Evolutionary conservation across 2,329 filamentous ascomycete genomes (phyloP).

Genomic region (Arthrinium phaeospermum): DNA sequence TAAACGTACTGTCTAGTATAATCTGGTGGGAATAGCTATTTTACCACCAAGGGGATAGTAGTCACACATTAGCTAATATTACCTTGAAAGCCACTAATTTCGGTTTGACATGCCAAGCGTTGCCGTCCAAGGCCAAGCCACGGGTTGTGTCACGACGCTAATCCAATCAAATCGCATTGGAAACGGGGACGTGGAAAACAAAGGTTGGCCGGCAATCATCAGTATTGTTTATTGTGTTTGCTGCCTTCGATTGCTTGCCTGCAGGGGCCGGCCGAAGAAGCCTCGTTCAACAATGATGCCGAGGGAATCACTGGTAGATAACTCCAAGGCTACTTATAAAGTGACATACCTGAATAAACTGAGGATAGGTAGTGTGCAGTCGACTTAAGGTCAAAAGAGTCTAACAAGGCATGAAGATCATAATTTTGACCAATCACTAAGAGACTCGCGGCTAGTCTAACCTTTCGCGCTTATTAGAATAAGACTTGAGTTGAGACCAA

Average conservation of each 20-base stretch:
- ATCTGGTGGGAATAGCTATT: no score
- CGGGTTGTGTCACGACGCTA: background rate
- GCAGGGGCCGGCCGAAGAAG: no score
- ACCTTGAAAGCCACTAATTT: background rate
- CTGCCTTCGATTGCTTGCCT: background rate
- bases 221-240: background rate
- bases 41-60: background rate
- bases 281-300: background rate
- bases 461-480: background rate
- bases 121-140: background rate
- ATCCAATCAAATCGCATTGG: background rate
- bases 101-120: background rate
- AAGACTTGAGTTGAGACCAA: background rate
- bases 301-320: background rate
- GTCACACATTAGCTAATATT: background rate
- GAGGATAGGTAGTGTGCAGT: background rate
- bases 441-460: background rate
- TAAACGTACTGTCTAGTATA: no score
- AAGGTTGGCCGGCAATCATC: background rate
- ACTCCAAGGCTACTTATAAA: background rate
- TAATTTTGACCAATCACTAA: background rate
- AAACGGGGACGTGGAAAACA: background rate
- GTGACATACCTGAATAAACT: no score
- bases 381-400: background rate
- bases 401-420: background rate